Percentiles rank a stretch among this genome's conserved stretches.
Evolutionary conservation across 2,329 filamentous ascomycete genomes (phyloP).

Genomic region (Zymoseptoria passerinii): DNA sequence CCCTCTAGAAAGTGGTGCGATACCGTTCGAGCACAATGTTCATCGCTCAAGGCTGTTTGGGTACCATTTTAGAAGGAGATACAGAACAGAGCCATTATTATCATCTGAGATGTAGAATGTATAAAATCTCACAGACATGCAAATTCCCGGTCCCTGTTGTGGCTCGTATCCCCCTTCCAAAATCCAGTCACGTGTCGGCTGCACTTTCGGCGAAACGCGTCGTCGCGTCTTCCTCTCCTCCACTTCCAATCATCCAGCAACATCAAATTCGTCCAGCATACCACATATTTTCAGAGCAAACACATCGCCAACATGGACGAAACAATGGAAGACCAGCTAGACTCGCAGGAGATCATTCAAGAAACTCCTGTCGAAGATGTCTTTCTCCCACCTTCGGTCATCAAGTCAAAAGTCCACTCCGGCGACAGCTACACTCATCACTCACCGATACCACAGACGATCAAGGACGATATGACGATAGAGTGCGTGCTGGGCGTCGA

Average conservation of each 20-base stretch:
- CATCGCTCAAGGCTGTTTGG: no score
- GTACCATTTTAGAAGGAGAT: no score
- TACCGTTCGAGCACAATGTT: no score
- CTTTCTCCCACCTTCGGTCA: conserved; percentile 43
- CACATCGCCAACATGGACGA: conserved; percentile 24
- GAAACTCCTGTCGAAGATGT: conserved; percentile 30
- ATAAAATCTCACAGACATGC: no score
- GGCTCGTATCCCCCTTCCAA: no score
- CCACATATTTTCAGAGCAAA: background rate
- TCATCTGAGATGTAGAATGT: no score
- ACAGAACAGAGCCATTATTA: no score
- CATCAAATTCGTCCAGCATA: background rate
- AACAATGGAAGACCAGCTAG: conserved; percentile 21
- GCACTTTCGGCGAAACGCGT: background rate
- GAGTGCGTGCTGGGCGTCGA: conserved; percentile 81
- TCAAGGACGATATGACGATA: conserved; percentile 38
- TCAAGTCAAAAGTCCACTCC: conserved; percentile 31
- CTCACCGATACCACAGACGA: conserved; percentile 35
- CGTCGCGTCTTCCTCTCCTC: conserved; percentile 1
- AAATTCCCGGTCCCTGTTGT: no score
- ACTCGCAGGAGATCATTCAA: conserved; percentile 25
- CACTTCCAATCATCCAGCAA: background rate
- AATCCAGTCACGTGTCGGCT: background rate
- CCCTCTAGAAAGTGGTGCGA: no score
- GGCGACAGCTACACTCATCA: conserved; percentile 43